Conservation (phyloP, 768 basidiomycete genomes). For the Atractiella rhizophila region DNA sequence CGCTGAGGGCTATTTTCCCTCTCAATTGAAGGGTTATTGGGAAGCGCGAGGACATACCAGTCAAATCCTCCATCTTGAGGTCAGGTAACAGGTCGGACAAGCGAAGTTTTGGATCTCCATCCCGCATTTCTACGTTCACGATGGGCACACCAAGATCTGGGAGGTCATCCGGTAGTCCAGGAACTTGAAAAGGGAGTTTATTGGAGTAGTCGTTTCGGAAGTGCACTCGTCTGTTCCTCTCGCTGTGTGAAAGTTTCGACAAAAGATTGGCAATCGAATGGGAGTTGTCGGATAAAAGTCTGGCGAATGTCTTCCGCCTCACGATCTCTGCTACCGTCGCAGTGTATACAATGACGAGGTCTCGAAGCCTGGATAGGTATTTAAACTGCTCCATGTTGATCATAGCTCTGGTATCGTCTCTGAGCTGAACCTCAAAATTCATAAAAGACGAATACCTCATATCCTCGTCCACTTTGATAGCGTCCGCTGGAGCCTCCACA, state of each 20-base stretch:
- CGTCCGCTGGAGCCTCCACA: too few relatives aligned
- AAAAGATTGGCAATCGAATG: conserved; percentile 60
- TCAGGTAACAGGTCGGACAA: conserved; percentile 25
- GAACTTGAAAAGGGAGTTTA: too few relatives aligned
- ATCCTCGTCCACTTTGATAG: too few relatives aligned
- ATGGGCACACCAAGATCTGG: conserved; percentile 29
- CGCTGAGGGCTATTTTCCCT: conserved; percentile 14
- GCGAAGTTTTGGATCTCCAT: conserved; percentile 21
- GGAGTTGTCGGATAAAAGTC: conserved; percentile 54
- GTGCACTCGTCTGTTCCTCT: conserved; percentile 57
- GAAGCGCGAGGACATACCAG: conserved; percentile 29
- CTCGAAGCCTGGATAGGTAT: conserved; percentile 71
- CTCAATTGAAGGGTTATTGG: background rate
- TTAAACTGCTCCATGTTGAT: too few relatives aligned
- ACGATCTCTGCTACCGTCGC: conserved; percentile 77
- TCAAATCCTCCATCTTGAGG: conserved; percentile 42
- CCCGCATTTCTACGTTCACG: conserved; percentile 38
- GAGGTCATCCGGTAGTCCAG: conserved; percentile 55
- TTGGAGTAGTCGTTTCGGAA: conserved; percentile 63
- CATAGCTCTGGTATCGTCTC: too few relatives aligned
- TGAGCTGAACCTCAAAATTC: too few relatives aligned
- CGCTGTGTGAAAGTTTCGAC: conserved; percentile 53
- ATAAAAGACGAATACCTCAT: too few relatives aligned
- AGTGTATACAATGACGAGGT: conserved; percentile 73
- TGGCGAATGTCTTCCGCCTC: conserved; percentile 53